These are phyloP conservation scores for Thielaviopsis populi DNA, from an alignment of 2,329 filamentous ascomycete genomes.

Conservation along the genomic window DNA sequence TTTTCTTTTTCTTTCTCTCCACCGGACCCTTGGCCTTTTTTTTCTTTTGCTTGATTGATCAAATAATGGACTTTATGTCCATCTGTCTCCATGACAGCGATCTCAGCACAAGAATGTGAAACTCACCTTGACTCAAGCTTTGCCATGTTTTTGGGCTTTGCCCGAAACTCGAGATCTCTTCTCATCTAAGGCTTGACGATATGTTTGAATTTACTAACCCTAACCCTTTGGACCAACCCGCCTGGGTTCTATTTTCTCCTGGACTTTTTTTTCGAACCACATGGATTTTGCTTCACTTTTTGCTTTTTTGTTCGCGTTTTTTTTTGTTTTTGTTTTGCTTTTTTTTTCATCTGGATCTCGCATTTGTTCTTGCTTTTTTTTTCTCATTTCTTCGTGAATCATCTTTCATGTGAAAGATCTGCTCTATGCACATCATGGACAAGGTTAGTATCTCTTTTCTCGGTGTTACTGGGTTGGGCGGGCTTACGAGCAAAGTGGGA, in stretches of 20 bases:
- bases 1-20: background rate
- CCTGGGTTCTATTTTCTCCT: background rate
- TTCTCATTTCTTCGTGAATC: background rate
- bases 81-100: background rate
- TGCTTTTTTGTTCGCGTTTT: background rate
- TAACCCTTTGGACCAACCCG: background rate
- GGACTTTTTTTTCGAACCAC: background rate
- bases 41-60: background rate
- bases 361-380: background rate
- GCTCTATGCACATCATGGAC: slow-evolving; percentile 6
- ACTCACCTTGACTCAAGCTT: background rate
- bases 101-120: background rate
- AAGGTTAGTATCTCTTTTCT: slow-evolving; percentile 9
- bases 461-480: background rate
- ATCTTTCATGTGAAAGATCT: slow-evolving; percentile 10
- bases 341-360: background rate
- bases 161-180: background rate
- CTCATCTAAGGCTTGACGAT: background rate
- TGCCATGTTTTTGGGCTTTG: background rate
- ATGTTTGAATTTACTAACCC: background rate
- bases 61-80: background rate
- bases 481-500: background rate
- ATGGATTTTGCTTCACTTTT: background rate
- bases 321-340: background rate
- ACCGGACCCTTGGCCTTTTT: background rate